Base-by-base conservation (phyloP, 2,329 filamentous ascomycete species). In the Trichoderma koningiopsis region DNA sequence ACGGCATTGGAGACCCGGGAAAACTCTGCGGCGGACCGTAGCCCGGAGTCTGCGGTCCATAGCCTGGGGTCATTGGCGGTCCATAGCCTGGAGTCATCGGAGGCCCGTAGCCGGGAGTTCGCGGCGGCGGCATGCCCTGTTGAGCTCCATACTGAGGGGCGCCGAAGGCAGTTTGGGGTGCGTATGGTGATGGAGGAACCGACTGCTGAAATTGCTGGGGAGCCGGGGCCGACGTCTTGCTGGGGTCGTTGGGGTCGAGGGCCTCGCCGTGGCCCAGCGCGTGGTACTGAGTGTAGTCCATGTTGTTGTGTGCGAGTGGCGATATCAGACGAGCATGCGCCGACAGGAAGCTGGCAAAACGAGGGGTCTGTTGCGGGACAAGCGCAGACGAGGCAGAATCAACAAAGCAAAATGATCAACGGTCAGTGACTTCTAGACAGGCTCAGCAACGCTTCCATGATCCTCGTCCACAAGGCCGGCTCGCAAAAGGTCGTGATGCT, bases 151-250 rank as follows among this genome's bases (percentile, higher is more conserved):
- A 67, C 33, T 74, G 73, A 13, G 76, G 76, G 68, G 75, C 73
- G 24, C 76, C 76, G 52, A 77, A 77, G 19, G 73, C 74, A 13
- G 72, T 72, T 70, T 77, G 85, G 73, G 86, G 85, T 73, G 87
- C 84, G 74, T 88, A 88, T 22, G 84, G 85, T 68, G 86, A 83
- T 61, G 83, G 81, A 47, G 85, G 84, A 67, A 86, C 76, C 19
- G 85, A 85, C 56, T 84, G 85, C 69, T 86, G 83, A 77, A 89
- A 89, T 74, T 88, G 87, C 72, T 83, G 82, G 70, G 83, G 78
- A 70, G 82, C 82, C 60, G 84, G 85, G 72, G 87, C 85, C 74
- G 78, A 79, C 70, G 81, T 82, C 77, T 81, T 78, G 80, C 84
- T 80, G 75, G 85, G 81, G 79, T 88, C 80, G 80, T 87, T 83